Evolutionary conservation across 192 early-diverging fungal species (phyloP), one percentile per base, ranked within the genome.

Genomic region (Coemansia asiatica): DNA sequence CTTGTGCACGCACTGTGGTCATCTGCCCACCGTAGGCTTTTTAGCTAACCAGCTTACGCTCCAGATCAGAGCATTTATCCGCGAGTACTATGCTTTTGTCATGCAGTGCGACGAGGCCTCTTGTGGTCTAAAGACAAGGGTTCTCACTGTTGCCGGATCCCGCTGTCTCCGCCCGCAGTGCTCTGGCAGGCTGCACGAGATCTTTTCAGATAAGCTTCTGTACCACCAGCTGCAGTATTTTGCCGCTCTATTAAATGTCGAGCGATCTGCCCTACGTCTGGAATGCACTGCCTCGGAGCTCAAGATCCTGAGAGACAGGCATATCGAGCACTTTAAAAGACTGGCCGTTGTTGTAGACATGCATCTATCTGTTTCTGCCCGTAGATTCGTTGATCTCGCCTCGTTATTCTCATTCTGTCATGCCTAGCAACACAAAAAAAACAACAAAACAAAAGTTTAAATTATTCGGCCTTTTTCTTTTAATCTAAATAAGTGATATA

Each of bases 221-320:
- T 92, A 94, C 72, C 90, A 85, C 25, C 95, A 98, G 81, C 63
- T 98, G 26, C 77, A 83, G 54, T 98, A 91, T 67, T 92, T 86
- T 63, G 83, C 85, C 35, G 80, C 82, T 28, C 72, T 95, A 31
- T 29, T 84, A 6, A 68, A 47, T 10, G 19, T 67, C 18, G 71
- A 73, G 7, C 61, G 64, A 21, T 70, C 75, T 0, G 75, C 70
- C 33, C 44, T 21, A 22, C 66, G 67, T 33, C 61, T 68, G 6
- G 68, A 71, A 50, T 54, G 50, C 22, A 50, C 61, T 6, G 56
- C 67, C 12, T 46, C 51, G 12, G 61, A 71, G 12, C 51, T 84
- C 36, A 56, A 46, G 22, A 54, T 27, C 12, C 49, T 78, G 31
- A 69, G 75, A n/a, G 72, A 84, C 44, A 57, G 70, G 23, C 79